Conservation (phyloP, 2,329 filamentous ascomycete species). For the Pestalotiopsis sp. region DNA sequence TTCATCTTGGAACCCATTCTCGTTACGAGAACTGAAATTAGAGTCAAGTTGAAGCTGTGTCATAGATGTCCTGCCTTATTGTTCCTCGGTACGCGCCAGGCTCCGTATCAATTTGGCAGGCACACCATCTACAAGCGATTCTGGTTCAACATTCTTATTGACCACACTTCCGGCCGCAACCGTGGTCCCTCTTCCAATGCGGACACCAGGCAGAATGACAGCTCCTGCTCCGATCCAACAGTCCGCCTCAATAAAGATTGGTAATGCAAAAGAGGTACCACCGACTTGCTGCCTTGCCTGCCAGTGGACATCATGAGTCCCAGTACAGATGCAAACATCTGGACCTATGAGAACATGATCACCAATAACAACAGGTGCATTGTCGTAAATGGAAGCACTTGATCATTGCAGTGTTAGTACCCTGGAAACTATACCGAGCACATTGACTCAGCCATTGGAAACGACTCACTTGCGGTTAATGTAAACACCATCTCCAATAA, state of each 20-base stretch:
- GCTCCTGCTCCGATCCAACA: slow-evolving; percentile 8
- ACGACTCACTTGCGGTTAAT: slow-evolving; percentile 54
- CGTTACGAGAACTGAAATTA: neutral
- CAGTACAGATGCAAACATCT: slow-evolving; percentile 3
- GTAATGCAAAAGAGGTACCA: slow-evolving; percentile 2
- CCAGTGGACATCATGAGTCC: neutral
- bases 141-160: slow-evolving; percentile 3
- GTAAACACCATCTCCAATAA: slow-evolving; percentile 64
- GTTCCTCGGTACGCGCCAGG: neutral
- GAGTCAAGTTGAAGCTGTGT: neutral
- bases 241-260: neutral
- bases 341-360: slow-evolving; percentile 1
- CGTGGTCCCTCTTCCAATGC: neutral
- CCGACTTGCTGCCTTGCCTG: neutral
- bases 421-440: neutral
- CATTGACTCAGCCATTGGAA: neutral
- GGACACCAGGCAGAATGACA: neutral
- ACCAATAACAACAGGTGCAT: slow-evolving; percentile 1
- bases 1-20: too few species aligned
- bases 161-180: slow-evolving; percentile 9
- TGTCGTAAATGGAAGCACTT: slow-evolving; percentile 8
- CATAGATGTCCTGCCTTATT: neutral
- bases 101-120: slow-evolving; percentile 9
- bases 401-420: neutral
- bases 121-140: slow-evolving; percentile 8